Conservation (phyloP, 371 early-diverging fungal species). For the Saksenaea vasiformis region DNA sequence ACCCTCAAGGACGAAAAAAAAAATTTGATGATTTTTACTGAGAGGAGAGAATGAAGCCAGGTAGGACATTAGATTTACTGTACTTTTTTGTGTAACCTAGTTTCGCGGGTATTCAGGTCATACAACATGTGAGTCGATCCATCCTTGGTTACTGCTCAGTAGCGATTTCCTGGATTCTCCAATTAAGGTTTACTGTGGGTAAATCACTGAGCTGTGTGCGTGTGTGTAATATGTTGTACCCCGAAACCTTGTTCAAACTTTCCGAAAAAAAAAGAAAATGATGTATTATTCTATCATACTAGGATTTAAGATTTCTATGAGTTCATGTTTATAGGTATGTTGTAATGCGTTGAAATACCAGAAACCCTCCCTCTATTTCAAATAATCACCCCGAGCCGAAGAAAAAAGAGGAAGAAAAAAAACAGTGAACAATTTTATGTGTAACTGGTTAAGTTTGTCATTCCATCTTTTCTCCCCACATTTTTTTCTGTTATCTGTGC, state of each 20-base stretch:
- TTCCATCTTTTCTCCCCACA: background rate
- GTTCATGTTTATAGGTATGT: background rate
- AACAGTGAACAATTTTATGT: background rate
- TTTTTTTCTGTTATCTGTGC: background rate
- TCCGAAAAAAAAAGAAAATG: background rate
- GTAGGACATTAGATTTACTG: background rate
- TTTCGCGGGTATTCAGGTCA: background rate
- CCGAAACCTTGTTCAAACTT: background rate
- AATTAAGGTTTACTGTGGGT: background rate
- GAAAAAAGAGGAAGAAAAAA: background rate
- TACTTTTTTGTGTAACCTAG: background rate
- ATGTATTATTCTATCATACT: background rate
- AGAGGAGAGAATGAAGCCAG: background rate
- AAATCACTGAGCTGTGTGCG: background rate
- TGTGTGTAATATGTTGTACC: background rate
- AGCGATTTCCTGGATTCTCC: background rate
- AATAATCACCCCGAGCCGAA: background rate
- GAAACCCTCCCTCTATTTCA: background rate
- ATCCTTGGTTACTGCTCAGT: background rate
- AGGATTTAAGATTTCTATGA: background rate
- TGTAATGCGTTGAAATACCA: background rate
- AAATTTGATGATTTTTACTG: background rate
- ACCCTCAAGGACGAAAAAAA: slow-evolving; percentile 8
- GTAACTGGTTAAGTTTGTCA: background rate
- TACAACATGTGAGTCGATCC: background rate